These are phyloP conservation scores for Piloderma croceum DNA, from an alignment of 768 basidiomycete species.

Conservation along the genomic window DNA sequence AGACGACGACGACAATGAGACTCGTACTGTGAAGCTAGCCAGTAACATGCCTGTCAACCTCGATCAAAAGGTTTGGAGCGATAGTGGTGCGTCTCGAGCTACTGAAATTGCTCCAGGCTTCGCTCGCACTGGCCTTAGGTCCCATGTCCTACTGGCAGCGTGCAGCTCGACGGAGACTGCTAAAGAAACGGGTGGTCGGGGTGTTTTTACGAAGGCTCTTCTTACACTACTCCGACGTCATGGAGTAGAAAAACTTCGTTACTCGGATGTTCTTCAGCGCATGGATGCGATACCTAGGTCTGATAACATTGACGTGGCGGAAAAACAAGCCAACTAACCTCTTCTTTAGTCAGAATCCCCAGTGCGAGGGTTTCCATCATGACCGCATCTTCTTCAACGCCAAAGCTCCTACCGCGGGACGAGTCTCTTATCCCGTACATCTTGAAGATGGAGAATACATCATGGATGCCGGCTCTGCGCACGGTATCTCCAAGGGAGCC, in stretches of 20 bases:
- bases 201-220: constrained; percentile 22
- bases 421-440: constrained; percentile 5
- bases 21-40: too few relatives aligned
- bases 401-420: constrained; percentile 9
- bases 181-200: constrained; percentile 15
- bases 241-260: constrained; percentile 18
- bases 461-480: constrained; percentile 19
- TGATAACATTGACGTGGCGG: not conserved
- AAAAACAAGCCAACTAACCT: not conserved
- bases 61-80: too few relatives aligned
- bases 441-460: constrained; percentile 9
- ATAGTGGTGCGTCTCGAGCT: too few relatives aligned
- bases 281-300: constrained; percentile 12
- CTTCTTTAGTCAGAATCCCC: constrained; percentile 21
- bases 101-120: too few relatives aligned
- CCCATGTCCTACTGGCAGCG: constrained; percentile 17
- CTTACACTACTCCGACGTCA: constrained; percentile 8
- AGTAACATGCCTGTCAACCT: too few relatives aligned
- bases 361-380: constrained; percentile 21
- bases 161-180: constrained; percentile 10
- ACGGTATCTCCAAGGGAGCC: constrained; percentile 18
- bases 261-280: constrained; percentile 17
- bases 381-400: constrained; percentile 21
- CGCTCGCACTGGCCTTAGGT: constrained; percentile 10
- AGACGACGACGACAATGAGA: too few relatives aligned